Evolutionary conservation across 352 stramenopile genomes (phyloP), one percentile per base, ranked within the genome.

Genomic region (Pythium phragmitis): DNA sequence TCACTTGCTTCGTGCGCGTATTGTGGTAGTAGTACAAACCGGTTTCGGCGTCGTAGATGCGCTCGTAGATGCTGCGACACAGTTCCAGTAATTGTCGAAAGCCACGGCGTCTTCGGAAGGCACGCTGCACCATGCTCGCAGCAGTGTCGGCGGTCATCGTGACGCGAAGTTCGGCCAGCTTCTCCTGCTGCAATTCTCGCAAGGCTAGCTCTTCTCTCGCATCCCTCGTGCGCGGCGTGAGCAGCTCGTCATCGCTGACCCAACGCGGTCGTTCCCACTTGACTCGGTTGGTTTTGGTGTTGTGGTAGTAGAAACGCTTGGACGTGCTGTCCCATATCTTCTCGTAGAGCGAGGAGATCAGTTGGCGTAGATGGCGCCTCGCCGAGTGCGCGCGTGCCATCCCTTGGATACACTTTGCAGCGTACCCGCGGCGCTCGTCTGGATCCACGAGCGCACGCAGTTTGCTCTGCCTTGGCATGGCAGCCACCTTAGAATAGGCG

Each of bases 21-120:
- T 91, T 94, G 73, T 92, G 77, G 67, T 91, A 94, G 70, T 87
- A 94, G 58, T 80, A 94, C 30, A 62, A 36, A 4, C 74, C 64
- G 47, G 74, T 61, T 0, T 72, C 71, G 7, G 79, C 65, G 41
- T 94, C 85, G 45, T 82, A 92, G 48, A 92, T 85, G 43, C 80
- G 70, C 67, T 89, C 80, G 56, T 92, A 92, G 16, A 90, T 78
- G 21, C 69, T 57, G 14, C 73, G 70, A 49, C 71, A 84, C 33
- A 88, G 68, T 48, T 63, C 28, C 26, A 87, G 64, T 6, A 92
- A 55, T 13, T 57, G 68, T 11, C 59, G 63, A 34, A 89, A 89
- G 4, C 79, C 84, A 6, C 55, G 68, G 8, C 76, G 74, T 14
- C 69, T 72, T 6, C 82, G 73, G 36, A 80, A 88, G 13, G 72